Conservation (phyloP, 2,329 filamentous ascomycete species). For the Pyrenochaeta sp. region DNA sequence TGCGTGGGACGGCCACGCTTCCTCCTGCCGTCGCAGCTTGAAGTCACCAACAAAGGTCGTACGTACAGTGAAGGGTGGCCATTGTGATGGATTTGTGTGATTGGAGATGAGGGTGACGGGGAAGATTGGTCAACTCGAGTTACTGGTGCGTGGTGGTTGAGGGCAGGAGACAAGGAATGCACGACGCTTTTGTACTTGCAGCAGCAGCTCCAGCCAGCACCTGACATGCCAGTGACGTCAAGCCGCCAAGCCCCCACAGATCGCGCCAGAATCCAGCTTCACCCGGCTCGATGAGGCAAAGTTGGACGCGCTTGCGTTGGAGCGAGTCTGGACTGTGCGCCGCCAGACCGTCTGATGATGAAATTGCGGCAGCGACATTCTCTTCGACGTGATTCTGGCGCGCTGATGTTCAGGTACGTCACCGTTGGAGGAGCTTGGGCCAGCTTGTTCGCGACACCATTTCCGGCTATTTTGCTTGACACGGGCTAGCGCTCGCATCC, state of each 20-base stretch:
- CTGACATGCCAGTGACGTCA: slow-evolving; percentile 46
- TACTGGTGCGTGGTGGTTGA: slow-evolving; percentile 21
- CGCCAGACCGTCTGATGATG: slow-evolving; percentile 13
- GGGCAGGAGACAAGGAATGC: slow-evolving; percentile 34
- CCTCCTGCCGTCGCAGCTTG: neutral
- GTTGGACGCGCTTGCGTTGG: slow-evolving; percentile 15
- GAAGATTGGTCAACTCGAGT: slow-evolving; percentile 18
- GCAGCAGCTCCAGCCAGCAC: slow-evolving; percentile 30
- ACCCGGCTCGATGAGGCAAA: slow-evolving; percentile 28
- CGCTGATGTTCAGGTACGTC: slow-evolving; percentile 24
- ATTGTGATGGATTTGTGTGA: slow-evolving; percentile 54
- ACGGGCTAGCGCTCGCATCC: slow-evolving; percentile 15
- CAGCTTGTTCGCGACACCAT: slow-evolving; percentile 5
- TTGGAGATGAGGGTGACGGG: slow-evolving; percentile 22
- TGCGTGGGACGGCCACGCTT: slow-evolving; percentile 12
- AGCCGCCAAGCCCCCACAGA: slow-evolving; percentile 20
- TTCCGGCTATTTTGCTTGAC: slow-evolving; percentile 9
- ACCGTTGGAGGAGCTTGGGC: slow-evolving; percentile 16
- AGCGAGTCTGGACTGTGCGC: slow-evolving; percentile 25
- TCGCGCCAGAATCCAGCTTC: slow-evolving; percentile 28
- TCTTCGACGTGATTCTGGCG: slow-evolving; percentile 11
- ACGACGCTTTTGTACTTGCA: slow-evolving; percentile 44
- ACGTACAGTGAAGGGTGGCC: slow-evolving; percentile 68
- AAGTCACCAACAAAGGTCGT: neutral
- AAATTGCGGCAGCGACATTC: slow-evolving; percentile 8